A percentile compares a stretch with the other conserved stretches of the same genome.
Conservation (phyloP, 306 rosid species). For the Prunus salicina region DNA sequence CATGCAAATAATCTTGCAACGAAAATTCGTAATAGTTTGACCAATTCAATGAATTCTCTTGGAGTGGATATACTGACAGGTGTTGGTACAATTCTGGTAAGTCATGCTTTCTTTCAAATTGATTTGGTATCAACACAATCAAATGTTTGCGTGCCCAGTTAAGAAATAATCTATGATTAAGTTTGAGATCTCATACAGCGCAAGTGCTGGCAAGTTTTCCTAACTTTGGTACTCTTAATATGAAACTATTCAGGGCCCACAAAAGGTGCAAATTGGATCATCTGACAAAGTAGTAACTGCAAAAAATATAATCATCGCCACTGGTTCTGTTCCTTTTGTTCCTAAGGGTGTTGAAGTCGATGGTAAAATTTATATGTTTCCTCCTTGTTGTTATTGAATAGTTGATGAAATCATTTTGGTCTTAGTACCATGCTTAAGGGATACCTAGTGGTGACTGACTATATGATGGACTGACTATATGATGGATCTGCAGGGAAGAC, state of each 20-base stretch:
- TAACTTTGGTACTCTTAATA: conserved; percentile 17
- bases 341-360: conserved; percentile 98
- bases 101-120: conserved; percentile 17
- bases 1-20: conserved; percentile 97
- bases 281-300: conserved; percentile 78
- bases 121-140: not conserved
- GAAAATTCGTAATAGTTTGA: conserved; percentile 81
- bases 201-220: not conserved
- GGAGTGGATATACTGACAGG: conserved; percentile 97
- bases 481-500: conserved; percentile 72
- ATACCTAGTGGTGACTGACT: conserved; percentile 17
- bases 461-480: not conserved
- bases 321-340: conserved; percentile 97
- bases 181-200: not conserved
- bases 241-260: conserved; percentile 67
- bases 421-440: not conserved
- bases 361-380: conserved; percentile 46
- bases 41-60: conserved; percentile 89
- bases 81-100: conserved; percentile 80
- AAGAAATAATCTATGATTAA: not conserved
- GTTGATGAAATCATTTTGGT: not conserved
- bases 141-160: conserved; percentile 5
- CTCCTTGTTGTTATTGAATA: not conserved
- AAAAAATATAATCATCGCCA: conserved; percentile 85
- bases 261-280: conserved; percentile 84